Evolutionary conservation across 75 land plant genomes (phyloP).

Genomic region (Isoetes taiwanensis): DNA sequence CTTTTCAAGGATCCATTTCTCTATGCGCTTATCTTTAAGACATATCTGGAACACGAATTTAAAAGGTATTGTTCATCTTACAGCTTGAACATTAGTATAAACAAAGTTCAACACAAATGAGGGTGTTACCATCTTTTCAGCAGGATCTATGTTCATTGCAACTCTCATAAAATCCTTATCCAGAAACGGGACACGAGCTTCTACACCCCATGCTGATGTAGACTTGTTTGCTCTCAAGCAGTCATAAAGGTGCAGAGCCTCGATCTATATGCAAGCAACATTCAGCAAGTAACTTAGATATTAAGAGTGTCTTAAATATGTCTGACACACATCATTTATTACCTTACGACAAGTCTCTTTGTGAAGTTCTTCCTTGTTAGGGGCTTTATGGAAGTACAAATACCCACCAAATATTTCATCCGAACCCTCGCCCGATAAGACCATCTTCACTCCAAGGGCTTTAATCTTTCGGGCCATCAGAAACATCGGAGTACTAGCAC

Average conservation of each 20-base stretch:
- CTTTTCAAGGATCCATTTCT: constrained; percentile 87
- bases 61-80: neutral
- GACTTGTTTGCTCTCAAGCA: constrained; percentile 96
- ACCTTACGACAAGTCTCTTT: constrained; percentile 87
- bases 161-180: constrained; percentile 82
- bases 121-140: constrained; percentile 74
- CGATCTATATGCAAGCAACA: constrained; percentile 64
- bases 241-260: constrained; percentile 86
- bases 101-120: no score
- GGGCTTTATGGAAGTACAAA: constrained; percentile 97
- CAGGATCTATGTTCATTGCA: constrained; percentile 93
- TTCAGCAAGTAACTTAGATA: no score
- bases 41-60: constrained; percentile 40
- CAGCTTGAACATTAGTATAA: no score
- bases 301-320: no score
- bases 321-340: neutral
- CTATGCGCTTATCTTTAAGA: constrained; percentile 56
- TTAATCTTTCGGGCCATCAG: constrained; percentile 95
- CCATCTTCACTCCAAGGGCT: constrained; percentile 96
- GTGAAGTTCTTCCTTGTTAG: constrained; percentile 95
- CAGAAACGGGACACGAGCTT: constrained; percentile 93
- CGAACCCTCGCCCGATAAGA: constrained; percentile 92
- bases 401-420: constrained; percentile 99
- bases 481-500: constrained; percentile 99
- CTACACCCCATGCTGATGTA: constrained; percentile 97